Base-by-base conservation (phyloP, 257 asterid genomes). In the Thymus quinquecostatus region DNA sequence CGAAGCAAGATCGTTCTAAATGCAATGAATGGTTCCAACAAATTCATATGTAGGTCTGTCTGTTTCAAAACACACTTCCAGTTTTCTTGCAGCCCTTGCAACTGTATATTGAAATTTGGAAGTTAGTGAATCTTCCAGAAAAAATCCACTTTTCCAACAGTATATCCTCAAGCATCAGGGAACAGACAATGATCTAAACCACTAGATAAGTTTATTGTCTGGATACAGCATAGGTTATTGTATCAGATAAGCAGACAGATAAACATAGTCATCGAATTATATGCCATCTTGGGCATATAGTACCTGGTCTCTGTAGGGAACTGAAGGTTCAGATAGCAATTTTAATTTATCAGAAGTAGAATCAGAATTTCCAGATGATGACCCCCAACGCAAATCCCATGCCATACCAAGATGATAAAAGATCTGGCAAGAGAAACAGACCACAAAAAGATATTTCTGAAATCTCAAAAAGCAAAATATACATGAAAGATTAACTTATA, bases 401-500 rank as follows among this genome's bases (percentile, higher is more conserved):
- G 98, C 92, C 91, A 86, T 85, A 69, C 96, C 97, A 7, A 94
- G 97, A 82, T 94, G 99, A 84, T 85, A 79, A 82, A 94, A 83
- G 68, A 91, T 94, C 99, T 94, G 87, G 60, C 48, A 79, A 72
- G 78, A 50, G 70, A 78, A 71, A 27, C 58, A 48, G 73, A 53
- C 57, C 63, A 71, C 50, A 59, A 65, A 75, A 60, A 43, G 45
- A 13, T n/a, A 10, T 36, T 10, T 34, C 32, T 21, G 51, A 14
- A 43, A 58, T 34, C 53, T 51, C 44, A 59, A 55, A 58, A 12
- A 71, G 67, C 57, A 53, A 28, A 51, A 71, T 34, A 49, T 63
- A 69, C 48, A 71, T 8, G 34, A 49, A 41, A 59, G 38, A 73
- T 50, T 66, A 33, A 61, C 60, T 29, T 14, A 33, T 27, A 33